Conservation (phyloP, 108 stramenopile species). For the Nannochloropsis oceanica region DNA sequence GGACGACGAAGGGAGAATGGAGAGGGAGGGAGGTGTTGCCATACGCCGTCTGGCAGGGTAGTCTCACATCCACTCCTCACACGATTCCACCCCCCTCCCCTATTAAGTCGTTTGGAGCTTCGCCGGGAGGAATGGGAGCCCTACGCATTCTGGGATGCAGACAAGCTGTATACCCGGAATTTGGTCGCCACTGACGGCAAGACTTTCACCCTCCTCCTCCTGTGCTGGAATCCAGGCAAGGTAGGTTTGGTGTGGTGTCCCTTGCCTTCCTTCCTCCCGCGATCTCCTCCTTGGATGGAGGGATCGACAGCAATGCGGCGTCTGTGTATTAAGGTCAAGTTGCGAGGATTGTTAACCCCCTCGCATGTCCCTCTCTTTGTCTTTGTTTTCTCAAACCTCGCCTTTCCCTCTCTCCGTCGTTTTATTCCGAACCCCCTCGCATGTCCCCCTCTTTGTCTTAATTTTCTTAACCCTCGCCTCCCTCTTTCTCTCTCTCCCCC, state of each 20-base stretch:
- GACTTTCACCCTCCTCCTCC: conserved; percentile 55
- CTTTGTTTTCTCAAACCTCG: background rate
- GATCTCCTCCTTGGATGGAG: conserved; percentile 40
- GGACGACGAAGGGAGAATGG: background rate
- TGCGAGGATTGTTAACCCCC: background rate
- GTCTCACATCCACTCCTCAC: background rate
- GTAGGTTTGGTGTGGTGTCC: background rate
- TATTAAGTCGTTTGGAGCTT: background rate
- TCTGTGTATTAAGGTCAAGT: no score
- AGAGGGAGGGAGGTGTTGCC: background rate
- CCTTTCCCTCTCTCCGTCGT: conserved; percentile 9
- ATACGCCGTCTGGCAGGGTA: no score
- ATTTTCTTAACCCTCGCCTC: background rate
- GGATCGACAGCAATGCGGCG: background rate
- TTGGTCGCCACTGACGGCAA: conserved; percentile 58
- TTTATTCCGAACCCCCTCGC: background rate
- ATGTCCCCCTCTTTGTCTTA: background rate
- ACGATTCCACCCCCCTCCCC: background rate
- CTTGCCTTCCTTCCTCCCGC: conserved; percentile 3
- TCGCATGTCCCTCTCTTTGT: background rate
- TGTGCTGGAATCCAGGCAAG: conserved; percentile 64
- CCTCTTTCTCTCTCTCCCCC: background rate
- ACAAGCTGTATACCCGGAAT: conserved; percentile 60
- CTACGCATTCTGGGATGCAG: conserved; percentile 40
- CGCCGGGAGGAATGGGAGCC: background rate